These are phyloP conservation scores for Rubus idaeus DNA, from an alignment of 306 rosid species.

Conservation along the genomic window DNA sequence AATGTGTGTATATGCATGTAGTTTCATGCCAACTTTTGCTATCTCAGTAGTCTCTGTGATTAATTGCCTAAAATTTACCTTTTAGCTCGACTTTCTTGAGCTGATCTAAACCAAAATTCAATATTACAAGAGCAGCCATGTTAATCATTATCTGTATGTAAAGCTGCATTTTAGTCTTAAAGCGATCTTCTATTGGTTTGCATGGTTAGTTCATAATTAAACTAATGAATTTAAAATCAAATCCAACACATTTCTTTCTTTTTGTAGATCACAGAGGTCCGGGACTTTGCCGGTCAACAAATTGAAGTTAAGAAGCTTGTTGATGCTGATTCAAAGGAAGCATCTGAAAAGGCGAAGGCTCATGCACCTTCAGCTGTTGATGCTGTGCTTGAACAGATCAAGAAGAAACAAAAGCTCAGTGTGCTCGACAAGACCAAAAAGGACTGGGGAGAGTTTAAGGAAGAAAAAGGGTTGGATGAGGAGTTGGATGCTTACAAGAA, in stretches of 20 bases:
- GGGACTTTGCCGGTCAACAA: constrained; percentile 96
- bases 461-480: constrained; percentile 72
- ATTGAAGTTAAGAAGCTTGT: constrained; percentile 77
- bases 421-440: constrained; percentile 91
- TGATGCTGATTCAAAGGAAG: constrained; percentile 90
- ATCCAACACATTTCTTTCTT: constrained; percentile 20
- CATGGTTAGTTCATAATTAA: constrained; percentile 2
- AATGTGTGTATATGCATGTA: neutral
- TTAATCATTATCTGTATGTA: neutral
- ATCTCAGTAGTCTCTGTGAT: neutral
- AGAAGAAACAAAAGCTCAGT: constrained; percentile 93
- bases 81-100: constrained; percentile 5
- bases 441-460: constrained; percentile 99
- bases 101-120: neutral
- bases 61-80: neutral
- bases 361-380: constrained; percentile 83
- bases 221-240: neutral
- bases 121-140: neutral
- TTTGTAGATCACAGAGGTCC: constrained; percentile 78
- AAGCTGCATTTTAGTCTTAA: constrained; percentile 4
- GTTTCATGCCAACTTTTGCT: neutral
- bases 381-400: constrained; percentile 80
- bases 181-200: neutral
- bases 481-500: constrained; percentile 97
- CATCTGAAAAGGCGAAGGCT: constrained; percentile 63